Conservation (phyloP, 805 yeast genomes). For the Cyberlindnera nakhonratchasimensis region DNA sequence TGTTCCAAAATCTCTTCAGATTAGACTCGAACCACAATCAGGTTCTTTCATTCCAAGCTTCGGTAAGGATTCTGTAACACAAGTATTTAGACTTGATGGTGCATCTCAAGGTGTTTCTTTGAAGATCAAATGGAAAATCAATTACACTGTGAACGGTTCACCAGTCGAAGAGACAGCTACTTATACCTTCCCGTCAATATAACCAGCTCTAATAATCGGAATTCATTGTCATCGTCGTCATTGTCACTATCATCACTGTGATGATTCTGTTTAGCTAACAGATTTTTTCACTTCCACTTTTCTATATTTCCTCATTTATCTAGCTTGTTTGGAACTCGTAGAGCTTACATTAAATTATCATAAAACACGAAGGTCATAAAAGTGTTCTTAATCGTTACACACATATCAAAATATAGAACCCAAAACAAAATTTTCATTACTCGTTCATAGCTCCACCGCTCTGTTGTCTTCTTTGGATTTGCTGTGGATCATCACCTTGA, state of each 20-base stretch:
- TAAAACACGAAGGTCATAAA: neutral
- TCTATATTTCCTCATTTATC: too few relatives aligned
- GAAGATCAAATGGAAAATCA: slow-evolving; percentile 75
- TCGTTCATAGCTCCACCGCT: slow-evolving; percentile 3
- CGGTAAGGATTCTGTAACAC: slow-evolving; percentile 48
- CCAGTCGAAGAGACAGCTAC: slow-evolving; percentile 58
- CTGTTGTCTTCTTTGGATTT: slow-evolving; percentile 21
- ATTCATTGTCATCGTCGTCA: too few relatives aligned
- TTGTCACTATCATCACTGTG: too few relatives aligned
- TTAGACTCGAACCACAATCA: slow-evolving; percentile 61
- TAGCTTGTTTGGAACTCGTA: too few relatives aligned
- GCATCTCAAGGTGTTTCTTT: slow-evolving; percentile 38
- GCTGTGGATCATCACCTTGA: slow-evolving; percentile 27
- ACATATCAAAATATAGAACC: neutral
- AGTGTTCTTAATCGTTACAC: slow-evolving; percentile 1
- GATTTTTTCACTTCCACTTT: neutral
- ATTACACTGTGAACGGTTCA: slow-evolving; percentile 47
- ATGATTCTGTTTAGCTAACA: too few relatives aligned
- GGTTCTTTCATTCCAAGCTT: slow-evolving; percentile 48
- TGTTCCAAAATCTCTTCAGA: slow-evolving; percentile 59
- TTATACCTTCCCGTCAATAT: slow-evolving; percentile 32
- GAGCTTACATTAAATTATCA: neutral
- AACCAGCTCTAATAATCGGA: too few relatives aligned
- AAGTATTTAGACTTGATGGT: slow-evolving; percentile 41
- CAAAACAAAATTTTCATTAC: too few relatives aligned